Conservation (phyloP, 768 basidiomycete species). For the Termitomyces sp. region DNA sequence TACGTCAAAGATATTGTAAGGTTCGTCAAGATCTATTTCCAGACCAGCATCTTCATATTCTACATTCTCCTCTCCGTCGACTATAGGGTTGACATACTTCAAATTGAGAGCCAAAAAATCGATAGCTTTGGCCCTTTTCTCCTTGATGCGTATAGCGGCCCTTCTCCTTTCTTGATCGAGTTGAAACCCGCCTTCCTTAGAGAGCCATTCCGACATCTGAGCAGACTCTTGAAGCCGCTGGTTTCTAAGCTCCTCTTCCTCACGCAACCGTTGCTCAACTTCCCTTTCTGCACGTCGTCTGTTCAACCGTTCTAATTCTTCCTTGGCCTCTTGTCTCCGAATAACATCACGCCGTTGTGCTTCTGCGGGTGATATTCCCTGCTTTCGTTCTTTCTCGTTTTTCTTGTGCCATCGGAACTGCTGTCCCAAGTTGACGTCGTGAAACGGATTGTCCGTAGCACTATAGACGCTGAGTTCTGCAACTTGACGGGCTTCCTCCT, state of each 20-base stretch:
- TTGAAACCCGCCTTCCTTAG: conserved; percentile 96
- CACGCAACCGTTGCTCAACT: conserved; percentile 78
- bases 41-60: conserved; percentile 77
- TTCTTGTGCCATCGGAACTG: conserved; percentile 99
- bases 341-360: conserved; percentile 74
- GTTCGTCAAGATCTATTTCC: conserved; percentile 97
- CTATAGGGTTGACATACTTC: conserved; percentile 77
- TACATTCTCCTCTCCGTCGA: conserved; percentile 52
- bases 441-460: conserved; percentile 96
- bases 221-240: conserved; percentile 88
- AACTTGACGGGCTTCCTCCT: conserved; percentile 88
- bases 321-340: conserved; percentile 85
- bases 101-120: conserved; percentile 96
- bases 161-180: conserved; percentile 88
- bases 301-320: conserved; percentile 91
- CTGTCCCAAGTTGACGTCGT: conserved; percentile 93
- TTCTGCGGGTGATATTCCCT: conserved; percentile 76
- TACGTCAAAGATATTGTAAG: conserved; percentile 96
- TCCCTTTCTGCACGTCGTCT: conserved; percentile 88
- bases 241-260: conserved; percentile 91
- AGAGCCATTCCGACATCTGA: conserved; percentile 97
- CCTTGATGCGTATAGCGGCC: conserved; percentile 91
- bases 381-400: conserved; percentile 90
- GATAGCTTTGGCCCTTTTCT: conserved; percentile 97
- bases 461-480: conserved; percentile 96